phyloP scores from a whole-genome alignment of 768 basidiomycete genomes.

The Naganishia friedmannii region DNA sequence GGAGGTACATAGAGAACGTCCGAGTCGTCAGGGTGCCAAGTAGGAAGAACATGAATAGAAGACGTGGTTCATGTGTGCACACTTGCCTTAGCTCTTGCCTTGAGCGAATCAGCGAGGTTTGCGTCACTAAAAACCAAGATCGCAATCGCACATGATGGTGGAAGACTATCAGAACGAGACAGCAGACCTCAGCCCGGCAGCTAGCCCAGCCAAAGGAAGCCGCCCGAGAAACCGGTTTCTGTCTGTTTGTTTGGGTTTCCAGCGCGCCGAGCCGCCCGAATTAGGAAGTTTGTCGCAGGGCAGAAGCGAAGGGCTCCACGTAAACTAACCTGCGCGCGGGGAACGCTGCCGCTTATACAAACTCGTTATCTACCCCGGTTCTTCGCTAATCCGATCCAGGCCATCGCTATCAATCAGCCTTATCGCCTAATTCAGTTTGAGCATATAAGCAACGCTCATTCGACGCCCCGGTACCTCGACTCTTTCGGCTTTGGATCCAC shows the following conservation, averaged over 20 bases:
- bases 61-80: background rate
- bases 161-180: too few relatives aligned
- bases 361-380: constrained; percentile 9
- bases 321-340: too few relatives aligned
- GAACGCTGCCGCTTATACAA: too few relatives aligned
- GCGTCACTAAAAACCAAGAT: background rate
- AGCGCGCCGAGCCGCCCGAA: too few relatives aligned
- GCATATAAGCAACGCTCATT: background rate
- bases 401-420: background rate
- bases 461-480: background rate
- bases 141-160: background rate
- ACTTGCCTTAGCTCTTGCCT: background rate
- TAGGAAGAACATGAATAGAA: background rate
- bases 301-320: too few relatives aligned
- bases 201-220: too few relatives aligned
- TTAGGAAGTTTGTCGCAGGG: too few relatives aligned
- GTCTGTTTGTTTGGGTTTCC: too few relatives aligned
- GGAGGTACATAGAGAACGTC: background rate
- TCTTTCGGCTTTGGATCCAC: background rate
- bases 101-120: background rate
- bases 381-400: background rate
- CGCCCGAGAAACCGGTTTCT: too few relatives aligned
- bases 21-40: background rate
- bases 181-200: too few relatives aligned
- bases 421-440: background rate